Evolutionary conservation across 2,329 filamentous ascomycete genomes (phyloP).

Genomic region (Penicillium concentricum): DNA sequence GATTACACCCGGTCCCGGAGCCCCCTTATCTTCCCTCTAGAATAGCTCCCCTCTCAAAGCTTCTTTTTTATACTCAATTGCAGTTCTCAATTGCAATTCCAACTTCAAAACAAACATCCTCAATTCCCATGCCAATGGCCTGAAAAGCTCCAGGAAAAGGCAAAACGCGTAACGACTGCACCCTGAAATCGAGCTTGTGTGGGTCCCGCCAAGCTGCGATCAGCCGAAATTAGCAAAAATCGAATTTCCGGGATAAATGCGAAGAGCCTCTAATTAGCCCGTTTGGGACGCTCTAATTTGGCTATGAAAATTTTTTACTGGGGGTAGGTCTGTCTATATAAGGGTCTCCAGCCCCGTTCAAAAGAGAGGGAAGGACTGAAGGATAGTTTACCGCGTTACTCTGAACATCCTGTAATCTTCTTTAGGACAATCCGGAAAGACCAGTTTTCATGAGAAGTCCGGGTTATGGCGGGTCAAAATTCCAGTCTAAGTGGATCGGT

Average conservation of each 20-base stretch:
- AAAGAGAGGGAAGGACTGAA: neutral
- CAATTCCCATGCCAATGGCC: neutral
- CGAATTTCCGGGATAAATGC: constrained; percentile 12
- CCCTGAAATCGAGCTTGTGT: constrained; percentile 24
- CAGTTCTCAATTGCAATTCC: neutral
- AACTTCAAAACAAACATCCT: neutral
- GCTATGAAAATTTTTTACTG: neutral
- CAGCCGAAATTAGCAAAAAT: constrained; percentile 20
- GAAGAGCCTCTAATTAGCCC: constrained; percentile 17
- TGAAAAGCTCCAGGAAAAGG: neutral
- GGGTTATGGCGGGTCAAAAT: constrained; percentile 25
- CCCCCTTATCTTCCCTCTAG: neutral
- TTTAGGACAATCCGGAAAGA: constrained; percentile 18
- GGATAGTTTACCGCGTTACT: neutral
- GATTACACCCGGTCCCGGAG: constrained; percentile 4
- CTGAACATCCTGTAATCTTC: constrained; percentile 8
- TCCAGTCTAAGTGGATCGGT: constrained; percentile 21
- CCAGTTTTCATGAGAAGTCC: constrained; percentile 11
- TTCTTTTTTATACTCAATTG: neutral
- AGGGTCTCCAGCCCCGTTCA: neutral
- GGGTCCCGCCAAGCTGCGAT: constrained; percentile 27
- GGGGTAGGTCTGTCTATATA: constrained; percentile 2
- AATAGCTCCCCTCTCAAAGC: neutral
- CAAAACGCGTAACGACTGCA: constrained; percentile 2
- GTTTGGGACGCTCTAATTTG: neutral